Conservation (phyloP, 1,139 yeast species). For the Sugiyamaella paludigena region DNA sequence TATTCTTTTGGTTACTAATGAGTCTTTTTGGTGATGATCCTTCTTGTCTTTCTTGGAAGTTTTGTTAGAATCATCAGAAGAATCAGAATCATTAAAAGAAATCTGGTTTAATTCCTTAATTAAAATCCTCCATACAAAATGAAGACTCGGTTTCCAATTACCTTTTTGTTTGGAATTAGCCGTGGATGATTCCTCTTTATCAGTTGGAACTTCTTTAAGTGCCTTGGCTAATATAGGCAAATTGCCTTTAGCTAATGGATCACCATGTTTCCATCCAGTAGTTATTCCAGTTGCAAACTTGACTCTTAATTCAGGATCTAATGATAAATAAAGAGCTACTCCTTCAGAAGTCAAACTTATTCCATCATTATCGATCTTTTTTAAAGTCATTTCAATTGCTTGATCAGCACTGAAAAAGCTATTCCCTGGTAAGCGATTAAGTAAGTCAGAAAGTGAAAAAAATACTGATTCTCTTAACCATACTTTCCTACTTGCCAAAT, state of each 20-base stretch:
- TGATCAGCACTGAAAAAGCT: constrained; percentile 26
- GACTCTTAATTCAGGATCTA: constrained; percentile 34
- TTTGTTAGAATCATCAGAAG: constrained; percentile 27
- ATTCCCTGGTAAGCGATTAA: constrained; percentile 4
- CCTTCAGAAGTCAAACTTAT: constrained; percentile 76
- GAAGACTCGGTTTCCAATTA: constrained; percentile 72
- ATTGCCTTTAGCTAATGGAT: constrained; percentile 73
- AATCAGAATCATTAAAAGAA: constrained; percentile 29
- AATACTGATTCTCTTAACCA: constrained; percentile 87
- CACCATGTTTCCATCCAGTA: constrained; percentile 62
- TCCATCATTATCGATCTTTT: constrained; percentile 50
- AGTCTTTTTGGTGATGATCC: constrained; percentile 13
- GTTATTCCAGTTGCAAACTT: constrained; percentile 31
- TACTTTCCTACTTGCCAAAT: constrained; percentile 61
- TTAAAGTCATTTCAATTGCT: constrained; percentile 41
- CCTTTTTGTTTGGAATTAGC: constrained; percentile 27
- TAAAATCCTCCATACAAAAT: constrained; percentile 79
- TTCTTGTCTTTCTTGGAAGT: constrained; percentile 25
- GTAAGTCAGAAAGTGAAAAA: constrained; percentile 61
- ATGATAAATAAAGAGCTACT: constrained; percentile 61
- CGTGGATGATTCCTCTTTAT: constrained; percentile 32
- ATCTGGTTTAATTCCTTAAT: constrained; percentile 47
- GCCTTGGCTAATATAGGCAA: constrained; percentile 59
- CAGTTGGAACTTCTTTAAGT: constrained; percentile 55
- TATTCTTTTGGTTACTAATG: constrained; percentile 20